Conservation (phyloP, 805 yeast species). For the Cyberlindnera nakhonratchasimensis region DNA sequence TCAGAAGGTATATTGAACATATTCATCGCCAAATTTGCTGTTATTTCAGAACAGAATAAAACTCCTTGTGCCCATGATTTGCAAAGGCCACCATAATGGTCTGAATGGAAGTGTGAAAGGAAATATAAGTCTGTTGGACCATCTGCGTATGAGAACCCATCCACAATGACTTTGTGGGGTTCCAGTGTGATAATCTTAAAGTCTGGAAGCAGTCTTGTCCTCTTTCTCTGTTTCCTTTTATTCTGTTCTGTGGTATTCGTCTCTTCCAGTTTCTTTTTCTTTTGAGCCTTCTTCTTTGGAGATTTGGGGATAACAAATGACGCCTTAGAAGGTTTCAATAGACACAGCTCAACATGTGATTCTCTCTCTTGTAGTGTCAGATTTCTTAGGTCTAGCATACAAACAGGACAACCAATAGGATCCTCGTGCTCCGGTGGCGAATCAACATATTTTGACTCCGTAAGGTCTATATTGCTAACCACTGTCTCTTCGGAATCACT, state of each 20-base stretch:
- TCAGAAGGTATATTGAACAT: conserved; percentile 53
- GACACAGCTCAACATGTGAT: conserved; percentile 55
- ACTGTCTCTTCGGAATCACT: conserved; percentile 4
- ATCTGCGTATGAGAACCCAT: conserved; percentile 57
- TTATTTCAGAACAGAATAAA: conserved; percentile 70
- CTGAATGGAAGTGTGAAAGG: conserved; percentile 85
- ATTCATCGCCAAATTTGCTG: conserved; percentile 39
- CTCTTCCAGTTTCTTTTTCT: conserved; percentile 29
- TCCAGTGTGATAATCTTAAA: conserved; percentile 50
- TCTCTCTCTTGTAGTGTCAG: conserved; percentile 42
- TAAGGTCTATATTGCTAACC: background rate
- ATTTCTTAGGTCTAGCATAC: conserved; percentile 37
- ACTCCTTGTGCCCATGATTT: conserved; percentile 72
- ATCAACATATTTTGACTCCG: background rate
- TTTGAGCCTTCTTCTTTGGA: conserved; percentile 26
- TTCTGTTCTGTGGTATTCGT: conserved; percentile 6
- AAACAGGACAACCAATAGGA: conserved; percentile 47
- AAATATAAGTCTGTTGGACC: conserved; percentile 50
- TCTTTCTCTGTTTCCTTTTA: conserved; percentile 13
- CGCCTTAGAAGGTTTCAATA: conserved; percentile 22
- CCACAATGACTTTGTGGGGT: conserved; percentile 48
- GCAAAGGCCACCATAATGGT: conserved; percentile 86
- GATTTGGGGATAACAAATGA: conserved; percentile 30
- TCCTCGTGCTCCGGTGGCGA: background rate
- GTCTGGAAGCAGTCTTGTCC: conserved; percentile 36